Percentiles rank a stretch among this genome's conserved stretches.
These are phyloP conservation scores for Hymenoscyphus occultus DNA, from an alignment of 2,329 filamentous ascomycete species.

Conservation along the genomic window DNA sequence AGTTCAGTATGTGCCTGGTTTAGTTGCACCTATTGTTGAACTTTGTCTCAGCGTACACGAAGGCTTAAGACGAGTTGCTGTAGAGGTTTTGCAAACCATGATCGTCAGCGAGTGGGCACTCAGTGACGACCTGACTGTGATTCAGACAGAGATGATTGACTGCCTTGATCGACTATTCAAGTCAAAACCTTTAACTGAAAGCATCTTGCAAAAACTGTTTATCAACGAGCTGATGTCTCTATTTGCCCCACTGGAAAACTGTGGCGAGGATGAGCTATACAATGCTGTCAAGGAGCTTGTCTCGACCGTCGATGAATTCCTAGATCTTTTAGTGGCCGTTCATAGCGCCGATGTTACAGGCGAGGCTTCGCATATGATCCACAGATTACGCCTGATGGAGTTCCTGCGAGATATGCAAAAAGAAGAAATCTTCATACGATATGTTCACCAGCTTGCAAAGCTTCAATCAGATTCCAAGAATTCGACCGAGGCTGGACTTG, in stretches of 20 bases:
- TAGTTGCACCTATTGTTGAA: slow-evolving; percentile 89
- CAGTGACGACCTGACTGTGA: slow-evolving; percentile 84
- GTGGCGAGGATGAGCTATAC: slow-evolving; percentile 71
- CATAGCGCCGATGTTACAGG: slow-evolving; percentile 71
- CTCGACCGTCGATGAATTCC: slow-evolving; percentile 80
- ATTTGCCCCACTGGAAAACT: slow-evolving; percentile 68
- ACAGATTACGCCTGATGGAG: slow-evolving; percentile 88
- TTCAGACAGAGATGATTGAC: slow-evolving; percentile 96
- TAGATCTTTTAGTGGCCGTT: slow-evolving; percentile 87
- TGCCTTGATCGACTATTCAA: slow-evolving; percentile 90
- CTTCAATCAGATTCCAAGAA: slow-evolving; percentile 75
- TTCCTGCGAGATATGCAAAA: slow-evolving; percentile 96
- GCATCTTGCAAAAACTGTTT: slow-evolving; percentile 87
- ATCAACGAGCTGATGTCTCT: slow-evolving; percentile 78
- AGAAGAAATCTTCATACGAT: slow-evolving; percentile 93
- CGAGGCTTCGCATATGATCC: slow-evolving; percentile 80
- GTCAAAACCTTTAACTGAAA: slow-evolving; percentile 81
- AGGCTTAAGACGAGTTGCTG: slow-evolving; percentile 81
- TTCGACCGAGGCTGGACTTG: slow-evolving; percentile 82
- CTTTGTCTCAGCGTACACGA: slow-evolving; percentile 94
- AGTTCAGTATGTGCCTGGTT: slow-evolving; percentile 91
- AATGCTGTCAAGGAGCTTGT: slow-evolving; percentile 75
- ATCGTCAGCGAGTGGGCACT: slow-evolving; percentile 97
- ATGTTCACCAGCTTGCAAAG: slow-evolving; percentile 85
- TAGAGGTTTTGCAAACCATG: slow-evolving; percentile 95